A percentile compares a stretch with the other conserved stretches of the same genome.
Conservation (phyloP, 805 yeast species). For the Clavispora asparagi region DNA sequence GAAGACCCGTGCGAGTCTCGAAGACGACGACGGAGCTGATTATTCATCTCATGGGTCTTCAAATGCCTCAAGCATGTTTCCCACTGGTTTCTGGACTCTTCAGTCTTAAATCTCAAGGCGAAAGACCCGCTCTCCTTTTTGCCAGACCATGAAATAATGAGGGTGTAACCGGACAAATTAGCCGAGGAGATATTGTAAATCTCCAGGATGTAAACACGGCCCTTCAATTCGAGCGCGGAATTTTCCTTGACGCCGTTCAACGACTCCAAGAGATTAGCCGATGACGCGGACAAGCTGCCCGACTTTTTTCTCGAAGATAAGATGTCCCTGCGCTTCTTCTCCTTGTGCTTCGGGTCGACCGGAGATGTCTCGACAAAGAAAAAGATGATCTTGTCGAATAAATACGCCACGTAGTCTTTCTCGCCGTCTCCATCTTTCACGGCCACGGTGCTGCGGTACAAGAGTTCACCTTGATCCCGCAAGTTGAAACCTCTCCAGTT, state of each 20-base stretch:
- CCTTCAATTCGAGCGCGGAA: slow-evolving; percentile 55
- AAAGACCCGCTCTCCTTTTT: slow-evolving; percentile 83
- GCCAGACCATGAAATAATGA: slow-evolving; percentile 78
- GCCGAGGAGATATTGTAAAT: slow-evolving; percentile 38
- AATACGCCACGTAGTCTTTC: slow-evolving; percentile 81
- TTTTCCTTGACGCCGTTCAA: slow-evolving; percentile 24
- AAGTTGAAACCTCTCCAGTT: slow-evolving; percentile 92
- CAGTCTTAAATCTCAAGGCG: slow-evolving; percentile 74
- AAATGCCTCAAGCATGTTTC: slow-evolving; percentile 54
- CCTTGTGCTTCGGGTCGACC: slow-evolving; percentile 23
- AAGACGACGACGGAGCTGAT: slow-evolving; percentile 30
- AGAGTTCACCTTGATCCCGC: slow-evolving; percentile 76
- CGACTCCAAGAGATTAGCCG: slow-evolving; percentile 32
- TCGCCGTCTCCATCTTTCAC: slow-evolving; percentile 69
- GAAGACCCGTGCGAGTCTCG: slow-evolving; percentile 30
- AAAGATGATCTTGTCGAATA: slow-evolving; percentile 66
- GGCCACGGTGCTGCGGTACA: slow-evolving; percentile 67
- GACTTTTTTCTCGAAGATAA: slow-evolving; percentile 49
- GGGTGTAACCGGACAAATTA: slow-evolving; percentile 45
- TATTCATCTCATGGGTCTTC: slow-evolving; percentile 37
- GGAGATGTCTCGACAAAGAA: slow-evolving; percentile 34
- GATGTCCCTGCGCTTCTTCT: slow-evolving; percentile 32
- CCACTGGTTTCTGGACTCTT: slow-evolving; percentile 84
- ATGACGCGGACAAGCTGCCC: slow-evolving; percentile 36
- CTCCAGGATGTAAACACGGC: slow-evolving; percentile 75